Evolutionary conservation across 306 rosid genomes (phyloP).

Genomic region (Biancaea sappan): DNA sequence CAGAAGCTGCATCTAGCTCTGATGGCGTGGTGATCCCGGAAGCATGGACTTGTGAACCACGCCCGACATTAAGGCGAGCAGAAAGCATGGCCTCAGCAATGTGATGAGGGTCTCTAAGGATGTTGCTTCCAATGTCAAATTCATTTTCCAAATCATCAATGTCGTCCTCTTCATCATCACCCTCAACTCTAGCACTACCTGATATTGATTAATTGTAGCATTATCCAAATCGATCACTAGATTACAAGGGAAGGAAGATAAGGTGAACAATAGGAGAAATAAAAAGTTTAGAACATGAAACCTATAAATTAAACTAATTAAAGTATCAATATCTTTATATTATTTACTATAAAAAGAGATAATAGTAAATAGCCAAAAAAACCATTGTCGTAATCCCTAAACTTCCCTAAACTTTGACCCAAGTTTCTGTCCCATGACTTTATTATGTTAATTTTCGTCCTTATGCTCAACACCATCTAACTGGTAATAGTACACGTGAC

Average conservation of each 20-base stretch:
- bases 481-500: too few relatives aligned
- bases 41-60: conserved; percentile 52
- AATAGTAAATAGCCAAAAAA: too few relatives aligned
- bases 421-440: too few relatives aligned
- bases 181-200: conserved; percentile 92
- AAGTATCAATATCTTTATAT: too few relatives aligned
- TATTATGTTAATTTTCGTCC: too few relatives aligned
- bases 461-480: too few relatives aligned
- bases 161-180: conserved; percentile 89
- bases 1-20: conserved; percentile 61
- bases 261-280: not conserved
- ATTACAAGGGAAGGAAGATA: not conserved
- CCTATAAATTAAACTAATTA: not conserved
- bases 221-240: conserved; percentile 17
- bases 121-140: conserved; percentile 66
- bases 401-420: too few relatives aligned
- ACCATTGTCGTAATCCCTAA: too few relatives aligned
- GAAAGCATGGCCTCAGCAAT: conserved; percentile 63
- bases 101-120: conserved; percentile 50
- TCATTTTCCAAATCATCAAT: conserved; percentile 87
- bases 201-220: conserved; percentile 16
- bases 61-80: conserved; percentile 61
- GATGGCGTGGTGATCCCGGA: conserved; percentile 51
- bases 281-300: not conserved
- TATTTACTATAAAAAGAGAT: too few relatives aligned